These are phyloP conservation scores for Neonectria ditissima DNA, from an alignment of 2,329 filamentous ascomycete genomes.

Conservation along the genomic window DNA sequence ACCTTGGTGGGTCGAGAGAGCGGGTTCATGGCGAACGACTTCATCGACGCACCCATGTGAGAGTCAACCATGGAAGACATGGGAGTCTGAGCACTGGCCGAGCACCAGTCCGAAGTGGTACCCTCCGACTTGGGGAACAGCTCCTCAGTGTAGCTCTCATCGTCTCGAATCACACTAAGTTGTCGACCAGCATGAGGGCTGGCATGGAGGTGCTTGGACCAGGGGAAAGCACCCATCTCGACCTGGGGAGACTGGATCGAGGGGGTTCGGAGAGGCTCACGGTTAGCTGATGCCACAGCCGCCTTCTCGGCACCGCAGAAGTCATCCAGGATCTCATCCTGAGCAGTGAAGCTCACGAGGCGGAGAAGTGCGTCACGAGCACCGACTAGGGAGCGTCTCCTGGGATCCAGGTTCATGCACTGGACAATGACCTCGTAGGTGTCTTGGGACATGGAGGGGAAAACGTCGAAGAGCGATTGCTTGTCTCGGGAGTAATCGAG, in stretches of 20 bases:
- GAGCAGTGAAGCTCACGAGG: constrained; percentile 90
- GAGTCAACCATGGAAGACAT: constrained; percentile 88
- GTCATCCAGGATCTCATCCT: constrained; percentile 91
- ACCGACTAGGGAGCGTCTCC: constrained; percentile 83
- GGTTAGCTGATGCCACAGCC: constrained; percentile 85
- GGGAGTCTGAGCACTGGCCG: constrained; percentile 79
- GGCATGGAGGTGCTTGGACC: constrained; percentile 89
- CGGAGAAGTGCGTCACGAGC: constrained; percentile 83
- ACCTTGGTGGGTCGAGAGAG: constrained; percentile 56
- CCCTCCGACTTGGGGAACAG: constrained; percentile 84
- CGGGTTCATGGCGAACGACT: constrained; percentile 72
- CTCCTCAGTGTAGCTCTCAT: constrained; percentile 84
- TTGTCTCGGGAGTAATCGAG: constrained; percentile 93
- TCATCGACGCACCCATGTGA: constrained; percentile 82
- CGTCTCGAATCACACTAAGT: constrained; percentile 86
- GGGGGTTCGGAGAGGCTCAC: constrained; percentile 94
- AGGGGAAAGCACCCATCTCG: constrained; percentile 88
- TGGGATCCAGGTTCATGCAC: constrained; percentile 91
- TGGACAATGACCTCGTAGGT: constrained; percentile 94
- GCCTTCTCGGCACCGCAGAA: constrained; percentile 89
- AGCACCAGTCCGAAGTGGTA: constrained; percentile 81
- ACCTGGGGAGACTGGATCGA: constrained; percentile 90
- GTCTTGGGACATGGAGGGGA: constrained; percentile 98
- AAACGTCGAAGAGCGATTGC: constrained; percentile 97
- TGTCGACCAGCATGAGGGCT: constrained; percentile 82